Percentiles rank a stretch among this genome's conserved stretches.
Evolutionary conservation across 2,329 filamentous ascomycete species (phyloP).

Genomic region (Sporothrix inflata): DNA sequence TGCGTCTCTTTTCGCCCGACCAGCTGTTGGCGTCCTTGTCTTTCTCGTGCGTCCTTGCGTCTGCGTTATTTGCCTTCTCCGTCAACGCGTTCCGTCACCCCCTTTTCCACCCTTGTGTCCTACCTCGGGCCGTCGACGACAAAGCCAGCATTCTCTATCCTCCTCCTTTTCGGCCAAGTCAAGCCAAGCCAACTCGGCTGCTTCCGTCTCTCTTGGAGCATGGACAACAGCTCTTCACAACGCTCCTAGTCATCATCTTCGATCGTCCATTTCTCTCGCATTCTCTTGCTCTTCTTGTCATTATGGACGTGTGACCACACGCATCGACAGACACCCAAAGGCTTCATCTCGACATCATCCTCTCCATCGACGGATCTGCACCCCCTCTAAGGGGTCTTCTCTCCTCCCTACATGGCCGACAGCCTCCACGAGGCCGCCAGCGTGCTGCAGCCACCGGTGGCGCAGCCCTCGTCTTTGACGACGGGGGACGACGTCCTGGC

Average conservation of each 20-base stretch:
- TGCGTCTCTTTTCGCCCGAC: neutral
- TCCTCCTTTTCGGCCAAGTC: slow-evolving; percentile 5
- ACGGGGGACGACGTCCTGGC: neutral
- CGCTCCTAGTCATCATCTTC: neutral
- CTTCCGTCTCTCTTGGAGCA: neutral
- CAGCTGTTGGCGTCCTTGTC: neutral
- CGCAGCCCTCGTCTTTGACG: neutral
- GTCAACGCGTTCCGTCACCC: neutral
- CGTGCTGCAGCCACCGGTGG: slow-evolving; percentile 9
- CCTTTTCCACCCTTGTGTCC: neutral
- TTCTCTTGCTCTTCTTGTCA: too few species aligned
- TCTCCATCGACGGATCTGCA: neutral
- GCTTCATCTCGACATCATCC: neutral
- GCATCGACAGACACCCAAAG: neutral
- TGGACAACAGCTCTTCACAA: neutral
- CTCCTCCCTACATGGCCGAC: slow-evolving; percentile 20
- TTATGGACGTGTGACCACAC: slow-evolving; percentile 1
- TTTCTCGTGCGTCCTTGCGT: neutral
- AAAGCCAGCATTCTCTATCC: neutral
- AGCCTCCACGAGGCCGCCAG: slow-evolving; percentile 25
- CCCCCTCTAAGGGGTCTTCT: neutral
- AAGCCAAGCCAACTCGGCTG: neutral
- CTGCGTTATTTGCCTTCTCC: neutral
- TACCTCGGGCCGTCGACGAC: neutral
- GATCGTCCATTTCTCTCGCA: neutral